Base-by-base conservation (phyloP, 208 protist species). In the Phytomonas francai region DNA sequence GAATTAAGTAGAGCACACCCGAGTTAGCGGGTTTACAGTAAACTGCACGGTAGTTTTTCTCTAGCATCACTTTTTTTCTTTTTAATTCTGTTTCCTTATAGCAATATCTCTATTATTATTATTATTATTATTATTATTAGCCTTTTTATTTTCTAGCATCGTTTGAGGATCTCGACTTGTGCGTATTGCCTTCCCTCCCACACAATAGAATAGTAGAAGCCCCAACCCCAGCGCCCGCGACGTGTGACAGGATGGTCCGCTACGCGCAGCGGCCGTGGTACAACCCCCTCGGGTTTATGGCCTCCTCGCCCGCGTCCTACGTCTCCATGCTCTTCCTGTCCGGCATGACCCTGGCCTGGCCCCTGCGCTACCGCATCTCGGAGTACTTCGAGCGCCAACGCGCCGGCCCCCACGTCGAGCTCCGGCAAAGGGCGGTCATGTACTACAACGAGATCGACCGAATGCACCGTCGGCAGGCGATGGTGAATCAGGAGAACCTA, bases 361-460 rank as follows among this genome's bases (percentile, higher is more conserved):
- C 88, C 14, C 67, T 94, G 7, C 87, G 91, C 63, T 96, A 94
- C 67, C 78, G 78, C 1, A 65, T 96, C 1, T 91, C 88, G 12
- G 85, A 93, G 59, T 96, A 92, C 81, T 94, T 89, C 72, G 91
- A 96, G 70, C 84, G 91, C 5, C 87, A 94, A 69, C 70, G 75
- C 27, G 82, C 88, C 58, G 83, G 84, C 1, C 83, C 80, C 22
- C 84, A 96, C 70, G 70, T 89, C 9, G 83, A 94, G 63, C 31
- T 93, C 56, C 81, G 91, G 0, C 80, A 84, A 39, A 84, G 82
- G 61, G 87, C 91, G 0, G 84, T 94, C 22, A 76, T 88, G 68
- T 94, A 93, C 72, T 96, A 96, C 77, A 79, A 88, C 14, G 86
- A 93, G 71, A 84, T 96, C 36, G 91, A 93, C 65, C 84, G 83